Conservation (phyloP, 2,329 filamentous ascomycete genomes). For the Cordyceps cicadae region DNA sequence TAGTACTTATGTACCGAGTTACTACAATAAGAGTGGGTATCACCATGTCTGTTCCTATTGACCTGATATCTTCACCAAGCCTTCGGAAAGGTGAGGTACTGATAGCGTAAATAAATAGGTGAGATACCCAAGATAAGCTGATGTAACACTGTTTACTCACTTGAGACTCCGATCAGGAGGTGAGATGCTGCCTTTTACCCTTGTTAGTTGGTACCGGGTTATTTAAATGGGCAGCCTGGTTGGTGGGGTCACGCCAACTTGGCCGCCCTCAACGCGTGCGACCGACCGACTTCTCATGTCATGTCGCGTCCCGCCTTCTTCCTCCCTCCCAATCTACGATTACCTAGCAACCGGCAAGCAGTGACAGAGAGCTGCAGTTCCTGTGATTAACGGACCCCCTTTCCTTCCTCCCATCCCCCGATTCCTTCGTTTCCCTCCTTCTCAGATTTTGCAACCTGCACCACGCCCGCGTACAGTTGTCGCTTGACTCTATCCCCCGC, state of each 20-base stretch:
- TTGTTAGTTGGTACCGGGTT: no score
- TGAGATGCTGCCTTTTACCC: no score
- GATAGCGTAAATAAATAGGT: no score
- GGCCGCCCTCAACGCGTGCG: neutral
- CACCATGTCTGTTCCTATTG: no score
- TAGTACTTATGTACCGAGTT: no score
- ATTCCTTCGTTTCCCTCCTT: neutral
- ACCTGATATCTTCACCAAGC: no score
- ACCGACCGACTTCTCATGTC: neutral
- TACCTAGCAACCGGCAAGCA: neutral
- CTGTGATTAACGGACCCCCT: neutral
- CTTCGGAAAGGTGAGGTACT: no score
- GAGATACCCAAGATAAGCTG: no score
- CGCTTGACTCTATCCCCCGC: neutral
- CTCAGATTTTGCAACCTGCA: neutral
- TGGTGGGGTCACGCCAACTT: neutral
- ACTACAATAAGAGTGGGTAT: no score
- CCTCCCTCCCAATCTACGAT: neutral
- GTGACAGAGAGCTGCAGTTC: neutral
- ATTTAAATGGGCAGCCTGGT: neutral
- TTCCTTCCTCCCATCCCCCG: neutral
- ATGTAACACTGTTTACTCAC: no score
- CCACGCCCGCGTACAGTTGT: neutral
- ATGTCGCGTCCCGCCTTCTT: neutral
- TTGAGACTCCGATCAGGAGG: no score